Evolutionary conservation across 495 filamentous ascomycete species (phyloP), one percentile per base, ranked within the genome.

Genomic region (Penicillium maclennaniae): DNA sequence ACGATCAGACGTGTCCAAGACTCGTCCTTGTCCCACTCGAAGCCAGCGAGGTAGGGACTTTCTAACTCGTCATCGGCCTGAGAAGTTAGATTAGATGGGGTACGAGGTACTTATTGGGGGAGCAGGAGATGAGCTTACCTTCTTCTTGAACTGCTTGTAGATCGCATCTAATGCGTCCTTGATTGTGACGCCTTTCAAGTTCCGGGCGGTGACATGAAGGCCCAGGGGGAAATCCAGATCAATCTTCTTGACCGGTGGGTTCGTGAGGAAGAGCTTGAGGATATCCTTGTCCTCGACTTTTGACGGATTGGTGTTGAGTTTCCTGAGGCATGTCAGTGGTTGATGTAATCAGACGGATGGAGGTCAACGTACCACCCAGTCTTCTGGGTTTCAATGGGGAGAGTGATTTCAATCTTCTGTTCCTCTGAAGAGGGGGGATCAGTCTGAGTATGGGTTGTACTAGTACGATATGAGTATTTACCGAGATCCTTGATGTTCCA

Each of bases 121-220:
- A 9, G 27, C 2, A 27, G 36, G 25, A 19, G 26, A 14, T 38
- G 20, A 16, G 25, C 73, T 53, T 73, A 88, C 91, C 85, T 90
- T 84, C 83, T 95, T 96, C 80, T 92, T 92, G 79, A 85, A 93
- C 58, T 87, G 82, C 77, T 95, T 95, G 80, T 93, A 77, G 76
- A 96, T 96, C 59, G 88, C 91, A 69, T 95, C 90, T 65, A 95
- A 67, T 49, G 89, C 91, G 71, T 96, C 91, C 76, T 95, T 95
- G 77, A 96, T 89, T 37, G 91, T 96, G 56, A 96, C 90, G 34
- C 91, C 91, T 69, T 92, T 92, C 54, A 88, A 70, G 69, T 96
- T 96, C 56, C 91, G 81, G 57, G 91, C 91, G 37, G 88, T 89
- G 62, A 96, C 88, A 57, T 91, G 85, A 7, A 91, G 75, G n/a